phyloP scores from a whole-genome alignment of 768 basidiomycete genomes.

The Suillus ampliporus region DNA sequence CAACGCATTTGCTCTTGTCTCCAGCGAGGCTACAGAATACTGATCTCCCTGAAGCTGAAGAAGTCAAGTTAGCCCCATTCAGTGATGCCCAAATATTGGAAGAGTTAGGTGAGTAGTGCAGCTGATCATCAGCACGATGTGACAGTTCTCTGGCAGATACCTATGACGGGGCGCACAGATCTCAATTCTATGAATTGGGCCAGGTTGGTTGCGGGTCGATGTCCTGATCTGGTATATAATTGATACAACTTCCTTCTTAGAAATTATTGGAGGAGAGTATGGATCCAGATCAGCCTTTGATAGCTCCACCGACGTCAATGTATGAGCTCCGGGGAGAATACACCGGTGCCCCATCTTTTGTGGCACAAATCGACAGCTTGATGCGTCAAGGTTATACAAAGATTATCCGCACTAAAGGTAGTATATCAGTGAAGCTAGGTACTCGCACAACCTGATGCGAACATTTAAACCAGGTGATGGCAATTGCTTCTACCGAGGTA shows the following conservation, averaged over 20 bases:
- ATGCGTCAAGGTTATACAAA: constrained; percentile 62
- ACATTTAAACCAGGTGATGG: constrained; percentile 67
- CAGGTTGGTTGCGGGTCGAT: constrained; percentile 34
- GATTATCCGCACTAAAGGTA: constrained; percentile 76
- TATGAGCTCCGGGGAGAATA: constrained; percentile 68
- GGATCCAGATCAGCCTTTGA: constrained; percentile 51
- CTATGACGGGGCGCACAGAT: constrained; percentile 12
- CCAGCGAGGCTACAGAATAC: neutral
- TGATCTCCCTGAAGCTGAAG: neutral
- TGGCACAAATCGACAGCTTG: constrained; percentile 79
- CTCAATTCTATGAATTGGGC: constrained; percentile 47
- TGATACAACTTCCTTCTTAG: constrained; percentile 28
- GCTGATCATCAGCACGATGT: neutral
- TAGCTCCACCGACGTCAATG: constrained; percentile 60
- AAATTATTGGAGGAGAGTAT: constrained; percentile 46
- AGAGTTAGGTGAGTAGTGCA: neutral
- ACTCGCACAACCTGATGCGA: constrained; percentile 6
- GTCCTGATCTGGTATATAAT: neutral
- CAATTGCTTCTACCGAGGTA: constrained; percentile 92
- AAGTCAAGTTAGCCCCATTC: neutral
- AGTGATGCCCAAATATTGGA: neutral
- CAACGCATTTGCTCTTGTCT: neutral
- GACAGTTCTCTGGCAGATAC: constrained; percentile 1
- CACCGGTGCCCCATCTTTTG: constrained; percentile 59
- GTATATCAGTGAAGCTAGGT: constrained; percentile 25